Evolutionary conservation across 2,329 filamentous ascomycete genomes (phyloP).

Genomic region (Blastomyces parvus): DNA sequence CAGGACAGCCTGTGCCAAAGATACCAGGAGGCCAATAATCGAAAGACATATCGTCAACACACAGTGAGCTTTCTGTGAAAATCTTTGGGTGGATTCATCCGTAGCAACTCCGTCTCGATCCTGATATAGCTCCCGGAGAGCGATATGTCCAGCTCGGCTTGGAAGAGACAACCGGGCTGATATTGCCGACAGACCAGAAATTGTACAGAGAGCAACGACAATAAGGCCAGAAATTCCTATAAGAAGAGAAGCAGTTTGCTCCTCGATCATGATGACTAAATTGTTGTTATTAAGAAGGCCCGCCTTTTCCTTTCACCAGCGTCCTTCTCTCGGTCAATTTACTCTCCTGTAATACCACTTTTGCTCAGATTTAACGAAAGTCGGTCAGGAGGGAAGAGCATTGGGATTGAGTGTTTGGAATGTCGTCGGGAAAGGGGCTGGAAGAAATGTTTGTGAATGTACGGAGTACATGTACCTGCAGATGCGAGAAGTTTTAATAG

Average conservation of each 20-base stretch:
- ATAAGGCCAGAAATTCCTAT: conserved; percentile 8
- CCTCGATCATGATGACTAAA: conserved; percentile 7
- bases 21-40: conserved; percentile 45
- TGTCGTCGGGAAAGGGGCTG: not conserved
- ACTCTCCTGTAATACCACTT: not conserved
- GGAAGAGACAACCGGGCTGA: not conserved
- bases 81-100: conserved; percentile 51
- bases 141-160: conserved; percentile 17
- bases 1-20: conserved; percentile 47
- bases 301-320: not conserved
- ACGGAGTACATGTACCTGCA: not conserved
- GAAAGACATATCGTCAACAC: conserved; percentile 46
- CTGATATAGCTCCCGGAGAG: conserved; percentile 45
- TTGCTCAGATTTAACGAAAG: not conserved
- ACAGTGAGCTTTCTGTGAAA: conserved; percentile 53
- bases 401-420: not conserved
- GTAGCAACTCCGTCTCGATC: conserved; percentile 63
- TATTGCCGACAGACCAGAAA: conserved; percentile 13
- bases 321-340: not conserved
- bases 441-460: not conserved
- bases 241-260: conserved; percentile 4
- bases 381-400: not conserved
- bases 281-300: not conserved
- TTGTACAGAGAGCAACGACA: conserved; percentile 2
- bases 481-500: not conserved